Base-by-base conservation (phyloP, 768 basidiomycete species). In the Leucocoprinus birnbaumii region DNA sequence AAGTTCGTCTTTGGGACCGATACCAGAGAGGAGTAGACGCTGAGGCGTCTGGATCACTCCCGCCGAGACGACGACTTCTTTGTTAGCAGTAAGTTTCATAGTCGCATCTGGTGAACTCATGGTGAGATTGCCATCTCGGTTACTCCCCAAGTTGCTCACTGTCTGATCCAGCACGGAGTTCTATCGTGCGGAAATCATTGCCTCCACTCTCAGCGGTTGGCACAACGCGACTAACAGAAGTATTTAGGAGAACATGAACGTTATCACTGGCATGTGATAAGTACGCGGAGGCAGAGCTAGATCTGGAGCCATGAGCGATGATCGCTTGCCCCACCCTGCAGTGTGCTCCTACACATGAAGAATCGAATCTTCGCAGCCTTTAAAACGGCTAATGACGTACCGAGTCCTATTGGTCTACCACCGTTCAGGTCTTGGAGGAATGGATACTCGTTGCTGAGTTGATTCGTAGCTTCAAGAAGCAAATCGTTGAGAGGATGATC, bases 381-480 rank as follows among this genome's bases (percentile, higher is more conserved):
- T 5, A 31, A 5, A 31, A 11, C n/a, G n/a, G n/a, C n/a, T 31
- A 31, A 5, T 11, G 31, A 27, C 69, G 47, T 35, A 76, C 78
- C 70, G 24, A 76, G 45, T 2, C 79, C 79, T 4, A 77, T 50
- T 0, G 70, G 68, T 10, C 59, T 62, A 8, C 79, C 79, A 19
- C 68, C 66, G 56, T 79, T 77, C 48, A 67, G 64, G 58, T 80
- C 79, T 16, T 63, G 31, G 54, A 74, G 73, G 55, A 64, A 78
- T 1, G 71, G 65, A 53, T 72, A 79, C 45, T 72, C 68, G 9
- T 65, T 62, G 0, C 64, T 52, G 3, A 75, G 62, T 45, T 77
- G 64, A 16, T 63, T 31, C 1, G 71, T 64, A 0, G 74, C 67
- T 46, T 64, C 59, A 11, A 76, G 22, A 3, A 62, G 55, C 22